Evolutionary conservation across 2,329 filamentous ascomycete genomes (phyloP).

Genomic region (Sarocladium kiliense): DNA sequence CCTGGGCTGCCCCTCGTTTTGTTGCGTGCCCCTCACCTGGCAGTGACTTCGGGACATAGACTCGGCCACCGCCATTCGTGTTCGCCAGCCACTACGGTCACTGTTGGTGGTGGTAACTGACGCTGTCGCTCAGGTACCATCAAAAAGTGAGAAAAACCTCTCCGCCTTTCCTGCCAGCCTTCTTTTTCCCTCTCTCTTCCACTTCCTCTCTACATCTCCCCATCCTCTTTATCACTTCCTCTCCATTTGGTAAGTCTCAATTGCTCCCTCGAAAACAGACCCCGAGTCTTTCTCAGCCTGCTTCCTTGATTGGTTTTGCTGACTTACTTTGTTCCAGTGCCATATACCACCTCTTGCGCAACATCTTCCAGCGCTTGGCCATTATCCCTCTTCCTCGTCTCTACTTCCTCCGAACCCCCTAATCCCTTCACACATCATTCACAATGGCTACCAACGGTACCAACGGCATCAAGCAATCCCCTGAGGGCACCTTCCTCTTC

Average conservation of each 20-base stretch:
- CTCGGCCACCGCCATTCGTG: background rate
- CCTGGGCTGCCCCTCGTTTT: constrained; percentile 3
- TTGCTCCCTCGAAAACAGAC: background rate
- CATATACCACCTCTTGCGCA: constrained; percentile 1
- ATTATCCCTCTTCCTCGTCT: background rate
- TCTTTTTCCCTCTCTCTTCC: background rate
- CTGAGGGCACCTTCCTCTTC: constrained; percentile 75
- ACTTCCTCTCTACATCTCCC: background rate
- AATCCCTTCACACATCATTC: constrained; percentile 20
- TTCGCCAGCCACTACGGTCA: background rate
- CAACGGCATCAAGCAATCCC: constrained; percentile 44
- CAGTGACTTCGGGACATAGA: constrained; percentile 6
- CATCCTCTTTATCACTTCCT: background rate
- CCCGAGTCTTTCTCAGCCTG: background rate
- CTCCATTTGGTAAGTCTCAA: constrained; percentile 4
- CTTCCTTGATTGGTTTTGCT: background rate
- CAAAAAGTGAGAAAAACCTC: constrained; percentile 9
- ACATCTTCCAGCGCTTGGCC: constrained; percentile 1
- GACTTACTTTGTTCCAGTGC: background rate
- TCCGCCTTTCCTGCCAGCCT: constrained; percentile 7
- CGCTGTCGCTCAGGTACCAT: background rate
- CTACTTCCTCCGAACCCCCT: background rate
- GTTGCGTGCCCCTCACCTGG: constrained; percentile 3
- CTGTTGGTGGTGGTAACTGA: background rate
- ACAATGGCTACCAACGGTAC: constrained; percentile 51